Evolutionary conservation across 345 rosid genomes (phyloP).

Genomic region (Eucalyptus melliodora): DNA sequence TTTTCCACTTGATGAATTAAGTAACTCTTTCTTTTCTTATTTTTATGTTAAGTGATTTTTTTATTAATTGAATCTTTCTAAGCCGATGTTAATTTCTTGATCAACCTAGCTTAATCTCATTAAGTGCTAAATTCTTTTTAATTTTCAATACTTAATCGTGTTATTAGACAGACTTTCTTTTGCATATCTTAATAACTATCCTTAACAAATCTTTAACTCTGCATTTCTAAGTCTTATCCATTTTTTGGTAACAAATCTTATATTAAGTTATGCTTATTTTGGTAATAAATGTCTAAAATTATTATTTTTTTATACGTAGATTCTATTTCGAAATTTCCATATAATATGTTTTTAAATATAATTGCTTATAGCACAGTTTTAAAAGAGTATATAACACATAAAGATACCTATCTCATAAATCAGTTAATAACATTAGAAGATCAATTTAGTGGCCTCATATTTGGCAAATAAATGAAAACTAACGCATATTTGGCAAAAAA

Average conservation of each 20-base stretch:
- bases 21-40: neutral
- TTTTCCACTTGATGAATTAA: neutral
- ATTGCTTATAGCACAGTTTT: no score
- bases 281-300: neutral
- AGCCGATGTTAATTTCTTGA: neutral
- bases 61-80: neutral
- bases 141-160: neutral
- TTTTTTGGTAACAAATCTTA: neutral
- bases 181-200: neutral
- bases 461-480: neutral
- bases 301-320: no score
- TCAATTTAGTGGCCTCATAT: neutral
- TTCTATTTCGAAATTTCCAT: neutral
- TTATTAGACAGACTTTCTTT: neutral
- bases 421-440: neutral
- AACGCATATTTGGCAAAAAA: neutral
- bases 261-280: neutral
- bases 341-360: neutral
- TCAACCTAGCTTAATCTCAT: neutral
- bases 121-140: neutral
- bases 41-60: neutral
- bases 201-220: neutral
- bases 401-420: neutral
- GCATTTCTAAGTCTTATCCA: neutral
- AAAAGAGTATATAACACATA: neutral